phyloP scores from a whole-genome alignment of 257 asterid species.

The Nicotiana noctiflora region DNA sequence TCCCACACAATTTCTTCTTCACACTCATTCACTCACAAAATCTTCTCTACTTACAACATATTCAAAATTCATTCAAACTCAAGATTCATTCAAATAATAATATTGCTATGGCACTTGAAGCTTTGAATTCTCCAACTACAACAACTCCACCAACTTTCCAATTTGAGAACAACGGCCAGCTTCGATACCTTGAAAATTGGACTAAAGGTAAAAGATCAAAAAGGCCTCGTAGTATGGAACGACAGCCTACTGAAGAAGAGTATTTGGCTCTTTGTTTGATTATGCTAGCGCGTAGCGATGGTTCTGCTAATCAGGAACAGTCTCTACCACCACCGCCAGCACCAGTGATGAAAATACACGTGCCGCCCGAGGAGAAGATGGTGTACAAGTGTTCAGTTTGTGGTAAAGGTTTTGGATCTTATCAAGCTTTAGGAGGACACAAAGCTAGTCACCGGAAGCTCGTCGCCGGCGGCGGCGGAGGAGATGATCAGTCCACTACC shows the following conservation, averaged over 20 bases:
- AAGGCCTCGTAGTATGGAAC: conserved; percentile 28
- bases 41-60: background rate
- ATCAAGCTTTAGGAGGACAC: conserved; percentile 50
- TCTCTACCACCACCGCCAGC: background rate
- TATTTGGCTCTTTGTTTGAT: conserved; percentile 54
- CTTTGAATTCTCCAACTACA: conserved; percentile 45
- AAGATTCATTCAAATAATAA: too few relatives aligned
- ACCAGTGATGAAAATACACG: background rate
- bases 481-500: conserved; percentile 13
- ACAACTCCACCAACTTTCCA: conserved; percentile 21
- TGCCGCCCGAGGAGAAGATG: conserved; percentile 11
- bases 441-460: conserved; percentile 40
- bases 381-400: conserved; percentile 38
- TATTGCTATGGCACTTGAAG: conserved; percentile 43
- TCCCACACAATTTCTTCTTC: background rate
- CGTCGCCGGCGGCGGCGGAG: background rate
- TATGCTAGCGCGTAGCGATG: conserved; percentile 51
- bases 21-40: conserved; percentile 20
- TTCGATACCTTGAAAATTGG: conserved; percentile 27
- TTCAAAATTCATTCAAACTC: background rate
- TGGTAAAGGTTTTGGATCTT: conserved; percentile 31
- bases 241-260: conserved; percentile 44
- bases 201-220: conserved; percentile 44
- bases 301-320: background rate
- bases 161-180: conserved; percentile 20